phyloP scores from a whole-genome alignment of 495 filamentous ascomycete genomes.

The Symbiotaphrina buchneri region DNA sequence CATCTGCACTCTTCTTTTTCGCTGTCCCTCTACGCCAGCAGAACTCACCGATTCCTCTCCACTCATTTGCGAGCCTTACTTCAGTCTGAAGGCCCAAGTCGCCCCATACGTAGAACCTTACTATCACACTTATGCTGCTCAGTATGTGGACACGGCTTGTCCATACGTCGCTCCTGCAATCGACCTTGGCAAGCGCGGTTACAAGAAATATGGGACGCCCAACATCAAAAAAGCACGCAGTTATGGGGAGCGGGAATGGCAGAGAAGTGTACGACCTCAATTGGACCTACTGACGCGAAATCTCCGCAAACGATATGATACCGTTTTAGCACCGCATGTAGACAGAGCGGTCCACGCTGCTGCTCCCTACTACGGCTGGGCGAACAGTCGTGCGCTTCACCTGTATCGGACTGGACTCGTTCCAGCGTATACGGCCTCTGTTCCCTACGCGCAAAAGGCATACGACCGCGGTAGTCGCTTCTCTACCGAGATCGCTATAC shows the following conservation, averaged over 20 bases:
- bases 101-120: slow-evolving; percentile 67
- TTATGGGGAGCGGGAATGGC: slow-evolving; percentile 52
- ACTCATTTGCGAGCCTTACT: slow-evolving; percentile 63
- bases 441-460: slow-evolving; percentile 48
- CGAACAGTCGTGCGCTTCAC: slow-evolving; percentile 31
- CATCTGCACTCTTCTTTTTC: slow-evolving; percentile 54
- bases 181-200: slow-evolving; percentile 34
- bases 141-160: slow-evolving; percentile 51
- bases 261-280: slow-evolving; percentile 49
- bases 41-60: slow-evolving; percentile 49
- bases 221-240: slow-evolving; percentile 38
- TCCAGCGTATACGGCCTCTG: slow-evolving; percentile 47
- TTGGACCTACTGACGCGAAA: slow-evolving; percentile 36
- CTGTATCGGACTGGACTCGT: slow-evolving; percentile 50
- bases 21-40: slow-evolving; percentile 50
- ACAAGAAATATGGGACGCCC: slow-evolving; percentile 57
- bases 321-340: slow-evolving; percentile 50
- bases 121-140: slow-evolving; percentile 63
- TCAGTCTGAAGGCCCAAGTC: slow-evolving; percentile 41
- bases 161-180: slow-evolving; percentile 56
- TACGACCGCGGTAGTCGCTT: slow-evolving; percentile 46
- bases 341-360: slow-evolving; percentile 28
- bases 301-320: slow-evolving; percentile 39
- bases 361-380: slow-evolving; percentile 50
- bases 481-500: slow-evolving; percentile 45